Base-by-base conservation (phyloP, 2,329 filamentous ascomycete genomes). In the Paraphoma sp. region DNA sequence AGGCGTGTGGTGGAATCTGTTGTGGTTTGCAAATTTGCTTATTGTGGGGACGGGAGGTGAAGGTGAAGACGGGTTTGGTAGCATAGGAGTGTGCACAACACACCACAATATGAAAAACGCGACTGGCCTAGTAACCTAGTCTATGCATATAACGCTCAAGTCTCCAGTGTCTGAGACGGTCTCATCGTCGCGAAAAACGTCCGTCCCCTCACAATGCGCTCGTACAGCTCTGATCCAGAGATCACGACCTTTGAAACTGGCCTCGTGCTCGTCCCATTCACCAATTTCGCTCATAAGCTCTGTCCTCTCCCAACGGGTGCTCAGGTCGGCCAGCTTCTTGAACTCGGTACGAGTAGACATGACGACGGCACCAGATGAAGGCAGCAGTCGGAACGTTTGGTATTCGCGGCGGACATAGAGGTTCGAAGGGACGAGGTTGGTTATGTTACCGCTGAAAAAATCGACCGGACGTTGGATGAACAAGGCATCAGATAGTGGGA, bases 341-440 rank as follows among this genome's bases (percentile, higher is more conserved):
- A 84, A 68, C 8, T 76, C 77, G 0, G 82, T 84, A 57, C 80
- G 79, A 8, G 83, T 82, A 0, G 80, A 80, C 59, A 84, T 83
- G 4, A 84, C 71, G 1, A 85, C 76, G 0, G 81, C 77, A 0
- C 74, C 75, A 0, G 77, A 79, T 1, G 73, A 73, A 1, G 79
- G 79, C 7, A 85, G 63, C 1, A 79, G 71, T 5, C 76, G 77
- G 59, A 85, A 85, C 0, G 79, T 82, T 58, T 84, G 82, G 14
- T 79, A 70, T 62, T 84, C 82, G 17, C 79, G 76, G 4, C 83
- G 78, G 41, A 85, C 73, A 48, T 82, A 69, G 17, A 84, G 77
- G 29, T 82, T 73, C 0, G 76, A 17, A 0, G 69, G 74, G 56
- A 9, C 64, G 0, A 74, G 74, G 70, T 60, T 57, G 9, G 40